phyloP scores from a whole-genome alignment of 2,329 filamentous ascomycete species.

The Penicillium sclerotiorum region DNA sequence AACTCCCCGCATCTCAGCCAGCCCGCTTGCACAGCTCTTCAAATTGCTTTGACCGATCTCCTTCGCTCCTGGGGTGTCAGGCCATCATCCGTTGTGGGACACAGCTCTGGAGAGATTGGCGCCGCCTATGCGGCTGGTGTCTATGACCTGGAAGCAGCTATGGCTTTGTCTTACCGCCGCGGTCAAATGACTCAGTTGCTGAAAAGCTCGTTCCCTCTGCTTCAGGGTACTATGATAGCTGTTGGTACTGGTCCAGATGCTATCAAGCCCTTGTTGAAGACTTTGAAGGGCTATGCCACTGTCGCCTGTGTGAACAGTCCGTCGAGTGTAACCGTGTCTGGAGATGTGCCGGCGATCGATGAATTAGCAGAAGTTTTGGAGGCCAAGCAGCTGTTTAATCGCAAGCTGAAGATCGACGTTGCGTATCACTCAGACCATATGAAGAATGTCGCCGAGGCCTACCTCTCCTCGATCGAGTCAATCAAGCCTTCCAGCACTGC shows the following conservation, averaged over 20 bases:
- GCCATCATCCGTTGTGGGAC: constrained; percentile 22
- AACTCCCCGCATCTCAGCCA: constrained; percentile 24
- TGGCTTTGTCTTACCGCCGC: constrained; percentile 27
- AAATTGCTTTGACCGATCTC: constrained; percentile 22
- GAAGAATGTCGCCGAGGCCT: constrained; percentile 23
- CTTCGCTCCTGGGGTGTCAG: constrained; percentile 22
- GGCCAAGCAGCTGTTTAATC: constrained; percentile 25
- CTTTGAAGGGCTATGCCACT: constrained; percentile 18
- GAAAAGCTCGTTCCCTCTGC: constrained; percentile 21
- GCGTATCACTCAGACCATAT: constrained; percentile 28
- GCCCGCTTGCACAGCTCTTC: constrained; percentile 24
- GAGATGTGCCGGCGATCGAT: constrained; percentile 21
- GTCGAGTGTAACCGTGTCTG: constrained; percentile 25
- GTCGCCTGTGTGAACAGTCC: constrained; percentile 27
- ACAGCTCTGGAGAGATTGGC: constrained; percentile 28
- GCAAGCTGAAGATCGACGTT: constrained; percentile 35
- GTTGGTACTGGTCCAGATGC: constrained; percentile 25
- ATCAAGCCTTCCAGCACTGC: constrained; percentile 17
- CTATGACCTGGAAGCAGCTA: constrained; percentile 19
- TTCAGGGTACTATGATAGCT: constrained; percentile 34
- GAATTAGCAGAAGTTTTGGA: constrained; percentile 17
- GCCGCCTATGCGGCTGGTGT: constrained; percentile 26
- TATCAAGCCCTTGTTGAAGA: constrained; percentile 18
- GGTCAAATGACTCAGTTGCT: constrained; percentile 22
- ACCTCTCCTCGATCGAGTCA: constrained; percentile 19